Evolutionary conservation across 164 flowering plant species (phyloP), one percentile per base, ranked within the genome.

Genomic region (Annona cherimola): DNA sequence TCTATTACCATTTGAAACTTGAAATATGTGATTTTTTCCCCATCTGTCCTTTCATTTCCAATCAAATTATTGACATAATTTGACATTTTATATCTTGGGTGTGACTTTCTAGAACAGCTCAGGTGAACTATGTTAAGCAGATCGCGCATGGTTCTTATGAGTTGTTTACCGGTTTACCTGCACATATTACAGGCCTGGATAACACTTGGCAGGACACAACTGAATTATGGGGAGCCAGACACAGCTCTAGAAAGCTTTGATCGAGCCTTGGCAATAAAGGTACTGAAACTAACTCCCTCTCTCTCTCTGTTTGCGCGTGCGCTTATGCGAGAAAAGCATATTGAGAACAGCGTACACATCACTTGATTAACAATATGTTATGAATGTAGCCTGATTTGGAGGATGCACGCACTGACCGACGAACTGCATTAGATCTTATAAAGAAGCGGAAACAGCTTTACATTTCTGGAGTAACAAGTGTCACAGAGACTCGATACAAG

Each of bases 211-310:
- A 87, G 98, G 83, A 86, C 97, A 70, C 98, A 91, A 72, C 76
- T 91, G 18, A 94, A 94, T 81, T 94, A 80, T 77, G 97, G 98
- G 61, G 98, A 94, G 82, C 97, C 98, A 42, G 97, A 91, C 74
- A 82, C 77, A 74, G 89, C 97, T 8, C 80, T 91, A 11, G 80
- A 85, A 75, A 91, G 94, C 79, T 91, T 94, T 70, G 87, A 94
- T 77, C 90, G 66, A 77, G 94, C 94, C 63, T 84, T 90, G 71
- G 85, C 86, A 40, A 77, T 90, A 44, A 87, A 90, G 93, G 98
- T 91, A 76, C 4, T 65, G 9, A 26, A 19, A 2, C 18, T 12
- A 69, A 66, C 40, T 41, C 20, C 54, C 7, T 26, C 35, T 26
- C 35, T 26, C 35, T 26, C 35, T 50, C 57, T 16, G 18, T 9